A percentile compares a stretch with the other conserved stretches of the same genome.
These are phyloP conservation scores for Blastocladiella emersonii DNA, from an alignment of 371 early-diverging fungal species.

Conservation along the genomic window DNA sequence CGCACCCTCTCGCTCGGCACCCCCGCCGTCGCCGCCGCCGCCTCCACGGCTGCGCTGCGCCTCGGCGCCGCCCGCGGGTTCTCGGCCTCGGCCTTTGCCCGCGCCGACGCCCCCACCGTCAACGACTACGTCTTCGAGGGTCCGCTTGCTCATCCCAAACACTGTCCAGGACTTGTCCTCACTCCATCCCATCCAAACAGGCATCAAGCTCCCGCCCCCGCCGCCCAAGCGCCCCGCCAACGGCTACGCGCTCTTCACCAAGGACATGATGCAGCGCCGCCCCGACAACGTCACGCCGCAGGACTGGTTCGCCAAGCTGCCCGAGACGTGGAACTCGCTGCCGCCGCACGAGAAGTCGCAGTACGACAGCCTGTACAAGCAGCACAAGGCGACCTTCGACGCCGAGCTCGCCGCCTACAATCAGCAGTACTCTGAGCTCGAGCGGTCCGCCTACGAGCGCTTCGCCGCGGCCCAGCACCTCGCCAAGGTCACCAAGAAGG, in stretches of 20 bases:
- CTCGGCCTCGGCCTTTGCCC: no score
- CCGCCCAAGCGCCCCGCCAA: background rate
- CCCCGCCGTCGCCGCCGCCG: background rate
- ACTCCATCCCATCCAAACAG: background rate
- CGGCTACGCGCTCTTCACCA: background rate
- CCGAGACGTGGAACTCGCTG: background rate
- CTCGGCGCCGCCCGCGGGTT: no score
- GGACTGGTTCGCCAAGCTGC: background rate
- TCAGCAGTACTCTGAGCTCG: no score
- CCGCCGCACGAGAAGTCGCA: background rate
- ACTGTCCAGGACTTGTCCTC: background rate
- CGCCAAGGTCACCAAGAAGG: no score
- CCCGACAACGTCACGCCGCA: background rate
- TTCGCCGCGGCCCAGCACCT: no score
- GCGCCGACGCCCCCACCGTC: no score
- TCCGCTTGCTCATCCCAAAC: no score
- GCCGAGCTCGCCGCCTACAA: background rate
- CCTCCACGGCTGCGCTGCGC: background rate
- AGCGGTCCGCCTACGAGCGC: no score
- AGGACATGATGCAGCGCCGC: background rate
- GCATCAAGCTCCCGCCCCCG: background rate
- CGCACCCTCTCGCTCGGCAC: no score
- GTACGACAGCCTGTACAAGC: background rate
- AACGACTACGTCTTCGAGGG: no score
- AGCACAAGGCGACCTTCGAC: background rate